Evolutionary conservation across 805 yeast species (phyloP).

Genomic region (Wickerhamomyces silvicola): DNA sequence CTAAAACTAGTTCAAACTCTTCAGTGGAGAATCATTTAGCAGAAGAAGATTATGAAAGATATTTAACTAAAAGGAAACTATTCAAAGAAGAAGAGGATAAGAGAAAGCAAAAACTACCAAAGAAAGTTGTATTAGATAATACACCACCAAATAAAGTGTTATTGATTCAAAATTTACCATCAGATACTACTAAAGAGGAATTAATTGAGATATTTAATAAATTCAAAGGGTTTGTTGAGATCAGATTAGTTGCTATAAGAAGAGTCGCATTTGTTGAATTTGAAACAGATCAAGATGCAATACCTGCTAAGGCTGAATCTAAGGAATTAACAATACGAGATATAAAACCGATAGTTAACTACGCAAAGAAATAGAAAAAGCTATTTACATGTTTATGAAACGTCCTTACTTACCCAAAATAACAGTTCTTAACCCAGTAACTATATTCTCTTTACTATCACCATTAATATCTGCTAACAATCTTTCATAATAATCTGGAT

Average conservation of each 20-base stretch:
- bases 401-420: slow-evolving; percentile 59
- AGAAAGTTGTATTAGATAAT: slow-evolving; percentile 16
- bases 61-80: slow-evolving; percentile 13
- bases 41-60: slow-evolving; percentile 9
- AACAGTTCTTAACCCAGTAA: slow-evolving; percentile 67
- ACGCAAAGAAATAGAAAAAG: slow-evolving; percentile 19
- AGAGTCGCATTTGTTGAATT: slow-evolving; percentile 81
- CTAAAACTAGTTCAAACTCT: slow-evolving; percentile 21
- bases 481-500: slow-evolving; percentile 71
- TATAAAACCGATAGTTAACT: slow-evolving; percentile 17
- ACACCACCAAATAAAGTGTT: slow-evolving; percentile 66
- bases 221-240: slow-evolving; percentile 56
- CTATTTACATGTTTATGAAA: neutral
- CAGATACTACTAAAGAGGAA: slow-evolving; percentile 30
- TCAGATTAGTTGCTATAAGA: slow-evolving; percentile 59
- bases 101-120: slow-evolving; percentile 9
- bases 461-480: slow-evolving; percentile 66
- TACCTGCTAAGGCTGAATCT: slow-evolving; percentile 27
- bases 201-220: slow-evolving; percentile 41
- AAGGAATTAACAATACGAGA: slow-evolving; percentile 17
- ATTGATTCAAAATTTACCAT: slow-evolving; percentile 60
- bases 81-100: slow-evolving; percentile 15
- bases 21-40: slow-evolving; percentile 12
- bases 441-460: slow-evolving; percentile 57
- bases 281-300: slow-evolving; percentile 46